Percentiles rank a stretch among this genome's conserved stretches.
phyloP scores from a whole-genome alignment of 192 early-diverging fungal genomes.

The Podila verticillata region DNA sequence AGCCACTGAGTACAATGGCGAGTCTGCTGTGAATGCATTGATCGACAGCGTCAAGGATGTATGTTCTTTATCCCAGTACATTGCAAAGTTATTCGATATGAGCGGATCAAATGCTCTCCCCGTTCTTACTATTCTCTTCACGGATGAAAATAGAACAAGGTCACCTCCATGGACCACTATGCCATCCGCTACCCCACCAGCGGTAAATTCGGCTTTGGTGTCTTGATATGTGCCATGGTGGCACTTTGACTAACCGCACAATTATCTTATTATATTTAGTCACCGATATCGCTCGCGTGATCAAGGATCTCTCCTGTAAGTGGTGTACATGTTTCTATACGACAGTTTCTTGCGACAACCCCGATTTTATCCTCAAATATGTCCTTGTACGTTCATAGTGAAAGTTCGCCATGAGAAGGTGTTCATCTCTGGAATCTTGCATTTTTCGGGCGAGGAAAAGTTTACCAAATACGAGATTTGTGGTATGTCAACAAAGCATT shows the following conservation, averaged over 20 bases:
- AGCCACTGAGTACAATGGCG: conserved; percentile 65
- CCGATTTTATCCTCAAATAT: not conserved
- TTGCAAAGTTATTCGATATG: not conserved
- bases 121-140: conserved; percentile 5
- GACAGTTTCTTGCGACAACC: too few species aligned
- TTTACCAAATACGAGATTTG: conserved; percentile 81
- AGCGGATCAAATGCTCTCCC: not conserved
- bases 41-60: conserved; percentile 68
- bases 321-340: too few species aligned
- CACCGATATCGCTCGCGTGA: conserved; percentile 74
- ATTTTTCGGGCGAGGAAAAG: conserved; percentile 68
- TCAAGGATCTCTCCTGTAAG: conserved; percentile 68
- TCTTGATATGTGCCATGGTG: not conserved
- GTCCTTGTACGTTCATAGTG: conserved; percentile 24
- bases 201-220: conserved; percentile 35
- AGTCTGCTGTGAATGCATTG: conserved; percentile 83
- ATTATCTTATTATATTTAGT: conserved; percentile 44
- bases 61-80: conserved; percentile 17
- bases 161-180: conserved; percentile 72
- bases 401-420: conserved; percentile 42
- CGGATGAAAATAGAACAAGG: conserved; percentile 53
- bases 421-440: conserved; percentile 63
- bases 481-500: conserved; percentile 51
- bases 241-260: not conserved
- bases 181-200: conserved; percentile 86